phyloP scores from a whole-genome alignment of 176 grass and related monocot genomes.

The Lolium multiflorum region DNA sequence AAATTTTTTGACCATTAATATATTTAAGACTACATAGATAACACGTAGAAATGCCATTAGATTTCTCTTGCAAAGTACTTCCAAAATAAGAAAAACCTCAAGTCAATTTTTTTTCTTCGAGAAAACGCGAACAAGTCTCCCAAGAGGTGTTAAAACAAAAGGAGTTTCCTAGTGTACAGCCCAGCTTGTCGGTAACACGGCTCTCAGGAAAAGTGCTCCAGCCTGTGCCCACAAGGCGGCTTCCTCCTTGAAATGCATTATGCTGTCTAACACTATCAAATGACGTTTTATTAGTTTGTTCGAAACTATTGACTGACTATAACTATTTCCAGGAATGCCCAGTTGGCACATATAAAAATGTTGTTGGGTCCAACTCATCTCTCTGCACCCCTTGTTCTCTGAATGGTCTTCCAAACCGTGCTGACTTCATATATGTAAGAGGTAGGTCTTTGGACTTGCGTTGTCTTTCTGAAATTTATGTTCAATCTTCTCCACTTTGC shows the following conservation, averaged over 20 bases:
- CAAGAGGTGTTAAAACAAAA: too few species aligned
- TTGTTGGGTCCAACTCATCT: constrained; percentile 83
- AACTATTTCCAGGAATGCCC: constrained; percentile 88
- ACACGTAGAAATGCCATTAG: neutral
- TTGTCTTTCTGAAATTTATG: constrained; percentile 28
- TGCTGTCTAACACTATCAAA: neutral
- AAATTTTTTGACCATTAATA: neutral
- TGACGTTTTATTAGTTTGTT: constrained; percentile 8
- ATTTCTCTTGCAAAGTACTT: neutral
- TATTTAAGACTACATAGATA: neutral
- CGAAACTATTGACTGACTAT: constrained; percentile 21
- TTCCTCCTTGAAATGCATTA: neutral
- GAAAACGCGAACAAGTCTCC: too few species aligned
- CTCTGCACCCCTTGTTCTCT: constrained; percentile 81
- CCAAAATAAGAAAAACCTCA: neutral
- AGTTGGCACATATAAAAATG: constrained; percentile 90
- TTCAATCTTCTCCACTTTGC: constrained; percentile 30
- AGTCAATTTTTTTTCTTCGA: neutral
- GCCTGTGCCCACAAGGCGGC: neutral
- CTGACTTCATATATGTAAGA: constrained; percentile 94
- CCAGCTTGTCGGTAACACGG: too few species aligned
- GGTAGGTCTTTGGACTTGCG: constrained; percentile 52
- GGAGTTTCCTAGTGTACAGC: too few species aligned
- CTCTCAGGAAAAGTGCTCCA: too few species aligned
- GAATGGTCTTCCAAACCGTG: constrained; percentile 81